Conservation (phyloP, 257 asterid species). For the Penstemon eatonii region DNA sequence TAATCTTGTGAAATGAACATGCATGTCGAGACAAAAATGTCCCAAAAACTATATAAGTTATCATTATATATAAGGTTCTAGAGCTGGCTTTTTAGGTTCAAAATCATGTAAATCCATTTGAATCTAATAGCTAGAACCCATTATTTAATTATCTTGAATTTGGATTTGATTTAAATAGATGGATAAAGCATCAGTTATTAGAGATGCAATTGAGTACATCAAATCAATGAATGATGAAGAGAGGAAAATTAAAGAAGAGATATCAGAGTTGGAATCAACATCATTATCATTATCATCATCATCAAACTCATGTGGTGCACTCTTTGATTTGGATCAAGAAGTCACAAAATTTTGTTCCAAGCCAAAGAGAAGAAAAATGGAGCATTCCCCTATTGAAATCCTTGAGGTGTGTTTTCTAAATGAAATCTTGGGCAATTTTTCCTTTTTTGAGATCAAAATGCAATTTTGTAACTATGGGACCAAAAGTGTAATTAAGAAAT, state of each 20-base stretch:
- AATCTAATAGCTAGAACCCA: neutral
- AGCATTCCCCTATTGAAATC: constrained; percentile 49
- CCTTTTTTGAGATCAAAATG: neutral
- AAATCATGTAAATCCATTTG: neutral
- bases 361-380: constrained; percentile 42
- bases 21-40: no score
- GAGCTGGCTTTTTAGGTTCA: neutral
- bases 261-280: constrained; percentile 45
- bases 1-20: no score
- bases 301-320: constrained; percentile 5
- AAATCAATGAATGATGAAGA: constrained; percentile 54
- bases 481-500: neutral
- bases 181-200: constrained; percentile 81
- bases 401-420: constrained; percentile 47
- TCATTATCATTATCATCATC: constrained; percentile 14
- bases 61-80: no score
- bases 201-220: constrained; percentile 74
- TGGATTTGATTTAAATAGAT: constrained; percentile 35
- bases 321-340: constrained; percentile 42
- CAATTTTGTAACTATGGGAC: neutral
- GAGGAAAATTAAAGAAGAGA: constrained; percentile 48
- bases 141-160: neutral
- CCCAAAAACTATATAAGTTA: no score
- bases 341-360: constrained; percentile 28
- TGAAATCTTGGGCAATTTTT: neutral